Evolutionary conservation across 768 basidiomycete genomes (phyloP).

Genomic region (Russula vinacea): DNA sequence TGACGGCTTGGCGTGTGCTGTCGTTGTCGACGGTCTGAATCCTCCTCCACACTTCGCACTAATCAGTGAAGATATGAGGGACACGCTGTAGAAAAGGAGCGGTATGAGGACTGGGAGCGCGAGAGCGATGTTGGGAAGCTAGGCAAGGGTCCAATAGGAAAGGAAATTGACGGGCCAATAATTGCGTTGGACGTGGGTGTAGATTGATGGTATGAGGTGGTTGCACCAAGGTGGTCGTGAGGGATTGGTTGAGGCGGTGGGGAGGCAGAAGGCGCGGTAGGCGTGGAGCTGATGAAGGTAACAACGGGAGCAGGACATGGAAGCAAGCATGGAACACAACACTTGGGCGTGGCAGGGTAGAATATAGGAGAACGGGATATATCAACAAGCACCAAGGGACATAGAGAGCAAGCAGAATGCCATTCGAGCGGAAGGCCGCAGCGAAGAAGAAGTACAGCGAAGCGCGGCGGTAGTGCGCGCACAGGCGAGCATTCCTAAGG

Average conservation of each 20-base stretch:
- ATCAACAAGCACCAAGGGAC: conserved; percentile 69
- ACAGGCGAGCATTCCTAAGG: conserved; percentile 58
- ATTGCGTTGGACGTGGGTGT: conserved; percentile 71
- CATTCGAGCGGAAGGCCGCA: conserved; percentile 70
- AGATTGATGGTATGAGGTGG: conserved; percentile 60
- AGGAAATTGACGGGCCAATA: conserved; percentile 89
- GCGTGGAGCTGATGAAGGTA: conserved; percentile 72
- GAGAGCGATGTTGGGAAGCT: conserved; percentile 87
- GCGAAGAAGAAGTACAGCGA: conserved; percentile 63
- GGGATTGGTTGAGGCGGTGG: conserved; percentile 30
- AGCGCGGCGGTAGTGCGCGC: conserved; percentile 53
- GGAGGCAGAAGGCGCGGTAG: conserved; percentile 63
- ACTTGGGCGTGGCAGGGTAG: conserved; percentile 37
- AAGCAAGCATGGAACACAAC: conserved; percentile 40
- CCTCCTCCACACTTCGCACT: background rate
- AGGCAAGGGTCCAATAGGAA: conserved; percentile 77
- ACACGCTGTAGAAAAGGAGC: conserved; percentile 43
- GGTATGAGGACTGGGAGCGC: conserved; percentile 64
- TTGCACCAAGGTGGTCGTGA: conserved; percentile 60
- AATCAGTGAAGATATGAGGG: conserved; percentile 5
- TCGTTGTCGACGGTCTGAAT: conserved; percentile 7
- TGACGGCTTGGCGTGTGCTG: conserved; percentile 1
- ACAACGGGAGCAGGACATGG: conserved; percentile 47
- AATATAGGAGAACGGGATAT: conserved; percentile 44
- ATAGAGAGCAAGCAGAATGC: conserved; percentile 72